Conservation (phyloP, 495 filamentous ascomycete species). For the Aspergillus avenaceus region DNA sequence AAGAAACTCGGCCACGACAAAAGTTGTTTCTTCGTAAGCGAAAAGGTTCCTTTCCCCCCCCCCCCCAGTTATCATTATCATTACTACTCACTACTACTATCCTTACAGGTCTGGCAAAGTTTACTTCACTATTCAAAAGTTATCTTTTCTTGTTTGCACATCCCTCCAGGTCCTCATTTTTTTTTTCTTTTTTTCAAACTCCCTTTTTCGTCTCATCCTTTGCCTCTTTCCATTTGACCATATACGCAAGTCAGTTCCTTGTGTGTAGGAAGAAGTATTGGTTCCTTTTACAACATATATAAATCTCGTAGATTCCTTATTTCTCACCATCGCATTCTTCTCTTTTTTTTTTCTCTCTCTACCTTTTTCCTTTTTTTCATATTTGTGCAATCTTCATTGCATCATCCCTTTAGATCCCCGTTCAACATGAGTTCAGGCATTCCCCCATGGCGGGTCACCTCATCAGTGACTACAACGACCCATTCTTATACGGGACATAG, state of each 20-base stretch:
- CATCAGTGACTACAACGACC: constrained; percentile 28
- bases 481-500: constrained; percentile 26
- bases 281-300: too few relatives aligned
- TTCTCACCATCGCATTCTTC: not conserved
- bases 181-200: constrained; percentile 11
- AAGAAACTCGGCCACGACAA: constrained; percentile 11
- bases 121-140: too few relatives aligned
- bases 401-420: constrained; percentile 5
- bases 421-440: constrained; percentile 37
- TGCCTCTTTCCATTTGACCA: constrained; percentile 2
- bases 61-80: not conserved
- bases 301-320: too few relatives aligned
- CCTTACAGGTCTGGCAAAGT: constrained; percentile 6
- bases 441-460: constrained; percentile 40
- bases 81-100: not conserved
- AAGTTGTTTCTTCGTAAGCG: constrained; percentile 3
- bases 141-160: constrained; percentile 6
- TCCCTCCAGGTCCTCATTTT: constrained; percentile 10
- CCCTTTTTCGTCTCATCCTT: constrained; percentile 10
- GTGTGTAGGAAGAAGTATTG: too few relatives aligned
- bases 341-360: constrained; percentile 1
- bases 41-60: not conserved
- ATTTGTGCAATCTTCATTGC: too few relatives aligned
- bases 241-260: too few relatives aligned
- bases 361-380: constrained; percentile 12